These are phyloP conservation scores for Crithidia bombi DNA, from an alignment of 208 protist genomes.

Conservation along the genomic window DNA sequence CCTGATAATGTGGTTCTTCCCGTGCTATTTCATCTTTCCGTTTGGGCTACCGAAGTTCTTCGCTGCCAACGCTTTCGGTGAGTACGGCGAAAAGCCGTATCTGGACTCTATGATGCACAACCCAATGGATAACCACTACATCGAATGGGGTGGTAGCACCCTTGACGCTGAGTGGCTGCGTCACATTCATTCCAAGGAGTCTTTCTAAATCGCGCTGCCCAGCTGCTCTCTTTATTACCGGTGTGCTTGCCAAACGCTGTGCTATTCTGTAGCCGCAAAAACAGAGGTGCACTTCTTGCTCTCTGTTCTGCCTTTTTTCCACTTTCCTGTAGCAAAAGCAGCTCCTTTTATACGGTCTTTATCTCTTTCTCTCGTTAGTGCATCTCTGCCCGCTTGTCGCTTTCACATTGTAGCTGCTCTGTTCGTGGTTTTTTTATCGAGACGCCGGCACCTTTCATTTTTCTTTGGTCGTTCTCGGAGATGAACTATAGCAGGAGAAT, in stretches of 20 bases:
- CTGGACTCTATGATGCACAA: conserved; percentile 78
- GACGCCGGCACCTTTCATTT: no score
- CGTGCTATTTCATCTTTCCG: conserved; percentile 88
- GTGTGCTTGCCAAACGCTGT: neutral
- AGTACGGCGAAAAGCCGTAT: conserved; percentile 90
- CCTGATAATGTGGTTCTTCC: conserved; percentile 88
- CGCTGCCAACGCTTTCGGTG: conserved; percentile 73
- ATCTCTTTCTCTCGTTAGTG: no score
- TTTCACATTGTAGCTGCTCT: neutral
- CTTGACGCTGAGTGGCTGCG: conserved; percentile 87
- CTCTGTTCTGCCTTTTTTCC: neutral
- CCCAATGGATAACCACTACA: conserved; percentile 88
- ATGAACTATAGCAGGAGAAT: no score
- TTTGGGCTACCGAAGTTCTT: conserved; percentile 86
- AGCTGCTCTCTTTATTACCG: neutral
- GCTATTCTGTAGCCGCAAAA: neutral
- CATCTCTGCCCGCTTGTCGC: no score
- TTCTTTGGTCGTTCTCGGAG: no score
- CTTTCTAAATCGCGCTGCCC: no score
- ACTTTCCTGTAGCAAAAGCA: neutral
- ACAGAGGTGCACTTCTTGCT: neutral
- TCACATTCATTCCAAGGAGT: conserved; percentile 90
- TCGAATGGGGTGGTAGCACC: conserved; percentile 84
- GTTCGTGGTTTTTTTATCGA: no score
- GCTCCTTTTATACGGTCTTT: neutral